Evolutionary conservation across 164 flowering plant species (phyloP), one percentile per base, ranked within the genome.

Genomic region (Aristolochia contorta): DNA sequence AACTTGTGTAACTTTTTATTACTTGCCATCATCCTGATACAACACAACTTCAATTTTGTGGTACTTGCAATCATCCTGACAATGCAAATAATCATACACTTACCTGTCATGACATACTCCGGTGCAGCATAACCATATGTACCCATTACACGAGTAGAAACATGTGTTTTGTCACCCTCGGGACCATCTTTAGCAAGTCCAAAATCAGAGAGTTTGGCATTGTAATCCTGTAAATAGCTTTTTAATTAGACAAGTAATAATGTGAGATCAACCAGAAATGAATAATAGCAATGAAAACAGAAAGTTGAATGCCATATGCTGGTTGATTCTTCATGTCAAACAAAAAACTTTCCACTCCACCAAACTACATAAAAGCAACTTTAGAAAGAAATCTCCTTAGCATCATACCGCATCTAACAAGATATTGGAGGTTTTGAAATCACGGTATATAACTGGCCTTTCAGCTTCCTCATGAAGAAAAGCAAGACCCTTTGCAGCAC

Each of bases 141-240:
- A 67, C 92, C 92, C 92, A 86, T 86, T 57, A 86, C 92, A 47
- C 92, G 86, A 53, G 92, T 86, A 20, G 92, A 86, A 45, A 86
- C 92, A 74, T 86, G 92, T 58, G 92, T 86, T 66, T 84, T 82
- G 55, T 86, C 92, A 50, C 89, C 92, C 74, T 82, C 85, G 12
- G 92, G 92, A 65, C 92, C 92, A 80, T 84, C 92, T 76, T 86
- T 86, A 22, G 92, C 92, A 58, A 86, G 87, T 54, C 92, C 92
- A 66, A 86, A 86, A 63, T 86, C 92, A 61, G 92, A 86, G 22
- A 86, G 87, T 74, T 86, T 86, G 6, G 92, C 89, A 72, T 79
- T 86, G 58, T 86, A 86, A 23, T 86, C 89, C 92, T 86, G 79
- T 49, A 79, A 68, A 37, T 59, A 41, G 22, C 53, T 6, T 8